Conservation (phyloP, 306 rosid genomes). For the Quercus robur region DNA sequence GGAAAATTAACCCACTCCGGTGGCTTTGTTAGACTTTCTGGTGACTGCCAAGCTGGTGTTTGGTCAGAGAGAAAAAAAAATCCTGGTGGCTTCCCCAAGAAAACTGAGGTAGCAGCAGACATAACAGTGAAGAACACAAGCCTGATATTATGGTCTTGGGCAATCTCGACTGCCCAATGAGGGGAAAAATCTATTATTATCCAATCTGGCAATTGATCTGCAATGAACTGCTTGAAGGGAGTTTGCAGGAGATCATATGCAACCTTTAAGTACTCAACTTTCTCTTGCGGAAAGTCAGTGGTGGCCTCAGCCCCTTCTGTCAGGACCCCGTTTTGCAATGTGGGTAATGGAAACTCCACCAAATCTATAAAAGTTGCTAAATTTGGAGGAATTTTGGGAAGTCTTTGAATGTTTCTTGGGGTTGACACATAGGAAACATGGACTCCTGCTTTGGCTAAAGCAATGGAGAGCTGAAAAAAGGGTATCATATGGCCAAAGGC, state of each 20-base stretch:
- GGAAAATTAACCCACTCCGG: conserved; percentile 23
- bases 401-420: no score
- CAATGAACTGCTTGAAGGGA: not conserved
- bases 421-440: no score
- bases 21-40: conserved; percentile 2
- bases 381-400: no score
- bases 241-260: conserved; percentile 20
- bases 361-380: no score
- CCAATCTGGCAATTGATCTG: conserved; percentile 24
- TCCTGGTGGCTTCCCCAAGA: not conserved
- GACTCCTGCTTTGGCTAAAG: no score
- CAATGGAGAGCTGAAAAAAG: no score
- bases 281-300: conserved; percentile 14
- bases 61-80: not conserved
- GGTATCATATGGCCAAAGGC: no score
- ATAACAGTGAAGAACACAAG: not conserved
- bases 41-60: not conserved
- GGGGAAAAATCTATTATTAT: conserved; percentile 13
- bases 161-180: conserved; percentile 11
- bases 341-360: conserved; percentile 16
- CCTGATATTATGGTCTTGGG: not conserved
- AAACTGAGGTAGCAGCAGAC: not conserved
- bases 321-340: conserved; percentile 3
- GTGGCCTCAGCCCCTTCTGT: conserved; percentile 34
- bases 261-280: not conserved